Evolutionary conservation across 2,329 filamentous ascomycete species (phyloP).

Genomic region (Trichoderma hamatum): DNA sequence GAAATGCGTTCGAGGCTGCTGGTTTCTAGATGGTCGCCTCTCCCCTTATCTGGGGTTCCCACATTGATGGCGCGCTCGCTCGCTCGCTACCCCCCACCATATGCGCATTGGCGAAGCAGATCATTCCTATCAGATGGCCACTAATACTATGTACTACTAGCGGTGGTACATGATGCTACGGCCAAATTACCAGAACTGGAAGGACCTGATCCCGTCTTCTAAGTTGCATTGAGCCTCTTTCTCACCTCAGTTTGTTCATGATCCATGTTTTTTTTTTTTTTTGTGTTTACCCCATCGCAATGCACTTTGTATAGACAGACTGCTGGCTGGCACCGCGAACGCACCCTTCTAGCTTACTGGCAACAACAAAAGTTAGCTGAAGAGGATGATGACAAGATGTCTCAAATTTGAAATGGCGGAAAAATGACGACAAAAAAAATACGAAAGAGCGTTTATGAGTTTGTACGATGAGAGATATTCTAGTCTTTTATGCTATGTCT

Average conservation of each 20-base stretch:
- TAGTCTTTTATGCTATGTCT: conserved; percentile 13
- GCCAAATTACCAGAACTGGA: conserved; percentile 15
- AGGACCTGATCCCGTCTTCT: conserved; percentile 3
- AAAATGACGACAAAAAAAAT: background rate
- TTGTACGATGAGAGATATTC: conserved; percentile 26
- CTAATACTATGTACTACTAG: conserved; percentile 9
- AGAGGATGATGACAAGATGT: background rate
- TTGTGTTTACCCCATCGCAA: background rate
- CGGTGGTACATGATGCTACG: background rate
- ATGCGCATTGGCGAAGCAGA: conserved; percentile 25
- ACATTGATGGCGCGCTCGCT: conserved; percentile 18
- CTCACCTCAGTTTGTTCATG: conserved; percentile 9
- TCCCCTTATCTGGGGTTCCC: conserved; percentile 1
- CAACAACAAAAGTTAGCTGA: background rate
- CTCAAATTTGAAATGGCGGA: background rate
- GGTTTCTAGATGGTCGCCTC: background rate
- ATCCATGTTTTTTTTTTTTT: background rate
- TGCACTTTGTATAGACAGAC: conserved; percentile 26
- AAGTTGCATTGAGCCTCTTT: background rate
- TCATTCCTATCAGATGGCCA: conserved; percentile 15
- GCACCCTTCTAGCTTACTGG: background rate
- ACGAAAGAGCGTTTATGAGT: background rate
- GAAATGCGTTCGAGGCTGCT: conserved; percentile 4
- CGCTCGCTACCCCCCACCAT: conserved; percentile 7
- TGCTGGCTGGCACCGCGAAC: conserved; percentile 5